A percentile compares a stretch with the other conserved stretches of the same genome.
Conservation (phyloP, 768 basidiomycete species). For the Panaeolus papilionaceus region DNA sequence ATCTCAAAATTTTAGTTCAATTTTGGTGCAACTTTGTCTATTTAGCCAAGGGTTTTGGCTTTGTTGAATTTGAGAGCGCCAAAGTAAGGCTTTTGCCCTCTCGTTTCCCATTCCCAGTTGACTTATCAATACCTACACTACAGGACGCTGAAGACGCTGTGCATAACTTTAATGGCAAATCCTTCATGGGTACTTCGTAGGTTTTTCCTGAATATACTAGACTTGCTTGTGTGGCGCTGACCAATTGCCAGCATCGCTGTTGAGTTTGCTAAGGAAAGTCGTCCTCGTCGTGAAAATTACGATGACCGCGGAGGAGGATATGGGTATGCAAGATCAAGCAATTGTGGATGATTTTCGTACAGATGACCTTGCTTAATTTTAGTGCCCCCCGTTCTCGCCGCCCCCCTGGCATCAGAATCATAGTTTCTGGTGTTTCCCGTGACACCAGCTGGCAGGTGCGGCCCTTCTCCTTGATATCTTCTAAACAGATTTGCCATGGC, state of each 20-base stretch:
- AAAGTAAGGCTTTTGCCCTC: conserved; percentile 51
- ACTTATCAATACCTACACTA: conserved; percentile 15
- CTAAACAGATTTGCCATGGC: conserved; percentile 32
- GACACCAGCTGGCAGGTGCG: conserved; percentile 99
- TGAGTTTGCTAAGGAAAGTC: conserved; percentile 93
- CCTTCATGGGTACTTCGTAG: conserved; percentile 88
- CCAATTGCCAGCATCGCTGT: conserved; percentile 78
- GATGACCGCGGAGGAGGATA: conserved; percentile 55
- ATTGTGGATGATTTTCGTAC: conserved; percentile 9
- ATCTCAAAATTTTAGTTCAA: not conserved
- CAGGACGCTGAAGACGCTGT: conserved; percentile 97
- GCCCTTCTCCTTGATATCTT: conserved; percentile 37
- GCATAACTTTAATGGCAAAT: conserved; percentile 84
- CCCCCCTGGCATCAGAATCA: conserved; percentile 82
- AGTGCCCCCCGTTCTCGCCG: conserved; percentile 71
- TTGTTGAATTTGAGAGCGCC: conserved; percentile 92
- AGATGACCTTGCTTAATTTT: conserved; percentile 26
- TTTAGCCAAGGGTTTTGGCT: conserved; percentile 76
- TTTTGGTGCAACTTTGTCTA: conserved; percentile 15
- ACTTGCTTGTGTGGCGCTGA: not conserved
- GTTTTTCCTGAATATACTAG: conserved; percentile 21
- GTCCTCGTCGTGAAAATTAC: conserved; percentile 80
- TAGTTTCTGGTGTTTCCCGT: conserved; percentile 88
- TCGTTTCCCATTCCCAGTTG: conserved; percentile 16
- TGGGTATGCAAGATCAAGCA: conserved; percentile 49